A percentile compares a stretch with the other conserved stretches of the same genome.
Evolutionary conservation across 2,329 filamentous ascomycete species (phyloP).

Genomic region (Thielaviopsis punctulata): DNA sequence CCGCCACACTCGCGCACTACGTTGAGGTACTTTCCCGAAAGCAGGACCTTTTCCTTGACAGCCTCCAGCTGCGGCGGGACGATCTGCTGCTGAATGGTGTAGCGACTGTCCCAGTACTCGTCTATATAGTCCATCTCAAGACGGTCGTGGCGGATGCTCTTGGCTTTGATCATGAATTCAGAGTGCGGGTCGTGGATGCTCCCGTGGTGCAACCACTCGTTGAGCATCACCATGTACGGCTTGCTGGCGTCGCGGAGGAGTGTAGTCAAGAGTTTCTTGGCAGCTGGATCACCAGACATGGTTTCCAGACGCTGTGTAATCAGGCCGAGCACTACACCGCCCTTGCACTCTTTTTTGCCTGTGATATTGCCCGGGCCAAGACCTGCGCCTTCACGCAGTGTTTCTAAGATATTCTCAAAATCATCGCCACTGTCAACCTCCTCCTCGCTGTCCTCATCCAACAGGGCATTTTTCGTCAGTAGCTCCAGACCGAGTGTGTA

Average conservation of each 20-base stretch:
- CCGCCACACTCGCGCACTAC: slow-evolving; percentile 94
- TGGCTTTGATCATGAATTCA: slow-evolving; percentile 89
- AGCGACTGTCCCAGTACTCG: slow-evolving; percentile 97
- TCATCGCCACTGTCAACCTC: slow-evolving; percentile 63
- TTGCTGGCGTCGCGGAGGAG: slow-evolving; percentile 74
- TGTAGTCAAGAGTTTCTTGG: slow-evolving; percentile 62
- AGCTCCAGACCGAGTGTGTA: slow-evolving; percentile 79
- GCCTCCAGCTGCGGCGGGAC: slow-evolving; percentile 81
- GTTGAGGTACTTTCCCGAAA: slow-evolving; percentile 95
- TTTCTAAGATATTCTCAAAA: slow-evolving; percentile 84
- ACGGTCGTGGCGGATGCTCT: slow-evolving; percentile 79
- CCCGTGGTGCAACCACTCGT: slow-evolving; percentile 95
- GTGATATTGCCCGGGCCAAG: slow-evolving; percentile 61
- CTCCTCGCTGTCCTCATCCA: slow-evolving; percentile 66
- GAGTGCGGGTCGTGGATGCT: slow-evolving; percentile 86
- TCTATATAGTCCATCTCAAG: slow-evolving; percentile 95
- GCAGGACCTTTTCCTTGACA: slow-evolving; percentile 82
- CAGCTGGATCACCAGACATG: slow-evolving; percentile 86
- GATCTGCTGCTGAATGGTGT: slow-evolving; percentile 81
- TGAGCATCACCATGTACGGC: slow-evolving; percentile 96
- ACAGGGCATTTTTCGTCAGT: slow-evolving; percentile 67
- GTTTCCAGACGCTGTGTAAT: slow-evolving; percentile 70
- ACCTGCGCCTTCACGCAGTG: slow-evolving; percentile 71
- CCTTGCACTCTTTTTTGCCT: slow-evolving; percentile 85
- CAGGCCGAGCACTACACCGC: slow-evolving; percentile 81